These are phyloP conservation scores for Knoxdaviesia proteae DNA, from an alignment of 2,329 filamentous ascomycete genomes.

Conservation along the genomic window DNA sequence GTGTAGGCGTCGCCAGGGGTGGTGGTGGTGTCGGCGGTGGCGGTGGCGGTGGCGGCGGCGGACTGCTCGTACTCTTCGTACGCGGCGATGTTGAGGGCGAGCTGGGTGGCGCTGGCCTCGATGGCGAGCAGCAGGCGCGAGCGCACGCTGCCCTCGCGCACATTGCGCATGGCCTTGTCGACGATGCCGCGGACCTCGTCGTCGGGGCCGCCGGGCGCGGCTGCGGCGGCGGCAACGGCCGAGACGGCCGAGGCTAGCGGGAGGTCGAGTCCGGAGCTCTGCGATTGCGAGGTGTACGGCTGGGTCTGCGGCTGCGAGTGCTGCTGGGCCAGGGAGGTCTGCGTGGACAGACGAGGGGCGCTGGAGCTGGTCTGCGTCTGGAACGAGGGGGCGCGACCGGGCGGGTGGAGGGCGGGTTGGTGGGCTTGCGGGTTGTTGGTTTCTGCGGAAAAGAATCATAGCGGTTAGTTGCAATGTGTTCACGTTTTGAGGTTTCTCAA, in stretches of 20 bases:
- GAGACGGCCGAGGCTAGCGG: constrained; percentile 1
- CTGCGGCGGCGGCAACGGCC: constrained; percentile 1
- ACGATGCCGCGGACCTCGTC: constrained; percentile 18
- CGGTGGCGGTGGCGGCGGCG: constrained; percentile 9
- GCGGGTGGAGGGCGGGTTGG: constrained; percentile 8
- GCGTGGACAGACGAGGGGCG: constrained; percentile 5
- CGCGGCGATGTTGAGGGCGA: constrained; percentile 29
- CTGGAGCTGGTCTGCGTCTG: constrained; percentile 4
- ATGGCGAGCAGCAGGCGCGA: constrained; percentile 28
- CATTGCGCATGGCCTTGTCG: constrained; percentile 24
- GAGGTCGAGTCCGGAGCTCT: not conserved
- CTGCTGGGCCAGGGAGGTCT: not conserved
- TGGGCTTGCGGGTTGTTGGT: constrained; percentile 20
- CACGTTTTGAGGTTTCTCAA: not conserved
- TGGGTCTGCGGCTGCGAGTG: too few relatives aligned
- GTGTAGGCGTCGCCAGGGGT: constrained; percentile 3
- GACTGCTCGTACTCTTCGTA: constrained; percentile 22
- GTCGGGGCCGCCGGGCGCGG: constrained; percentile 14
- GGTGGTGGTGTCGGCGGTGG: constrained; percentile 6
- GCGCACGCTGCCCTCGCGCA: constrained; percentile 19
- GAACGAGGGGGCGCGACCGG: constrained; percentile 2
- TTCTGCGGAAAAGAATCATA: constrained; percentile 12
- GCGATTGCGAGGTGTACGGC: not conserved
- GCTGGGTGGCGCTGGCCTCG: constrained; percentile 30
- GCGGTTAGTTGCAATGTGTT: not conserved